Percentiles rank a stretch among this genome's conserved stretches.
Evolutionary conservation across 2,329 filamentous ascomycete species (phyloP).

Genomic region (Pseudogymnoascus sp.): DNA sequence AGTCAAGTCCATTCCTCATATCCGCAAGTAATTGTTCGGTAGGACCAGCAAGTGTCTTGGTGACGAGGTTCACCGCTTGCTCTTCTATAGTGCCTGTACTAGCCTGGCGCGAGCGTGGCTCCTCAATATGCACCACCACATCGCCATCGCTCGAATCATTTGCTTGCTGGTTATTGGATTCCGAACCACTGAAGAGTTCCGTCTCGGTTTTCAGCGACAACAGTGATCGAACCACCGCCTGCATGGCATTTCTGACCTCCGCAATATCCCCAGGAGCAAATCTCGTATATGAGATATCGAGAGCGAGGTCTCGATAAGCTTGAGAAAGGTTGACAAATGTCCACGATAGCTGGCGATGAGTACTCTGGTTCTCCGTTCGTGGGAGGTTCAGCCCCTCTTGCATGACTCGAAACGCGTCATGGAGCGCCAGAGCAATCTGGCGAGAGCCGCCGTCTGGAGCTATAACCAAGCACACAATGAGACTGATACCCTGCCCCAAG

Average conservation of each 20-base stretch:
- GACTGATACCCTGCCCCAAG: constrained; percentile 46
- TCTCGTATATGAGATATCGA: constrained; percentile 50
- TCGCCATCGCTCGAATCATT: constrained; percentile 20
- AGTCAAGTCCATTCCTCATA: constrained; percentile 39
- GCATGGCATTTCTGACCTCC: constrained; percentile 47
- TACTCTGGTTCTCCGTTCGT: constrained; percentile 28
- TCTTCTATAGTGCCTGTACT: constrained; percentile 27
- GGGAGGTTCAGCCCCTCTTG: constrained; percentile 36
- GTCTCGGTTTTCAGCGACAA: constrained; percentile 46
- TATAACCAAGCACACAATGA: constrained; percentile 42
- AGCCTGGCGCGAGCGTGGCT: constrained; percentile 18
- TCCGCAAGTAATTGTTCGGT: constrained; percentile 40
- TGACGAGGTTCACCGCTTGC: constrained; percentile 27
- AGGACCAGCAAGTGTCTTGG: constrained; percentile 37
- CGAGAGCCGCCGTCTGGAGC: constrained; percentile 51
- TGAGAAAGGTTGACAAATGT: constrained; percentile 51
- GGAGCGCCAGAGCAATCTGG: constrained; percentile 42
- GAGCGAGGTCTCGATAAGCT: constrained; percentile 48
- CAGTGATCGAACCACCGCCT: constrained; percentile 47
- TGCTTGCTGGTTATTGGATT: not conserved
- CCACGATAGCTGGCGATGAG: constrained; percentile 41
- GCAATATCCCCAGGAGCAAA: constrained; percentile 45
- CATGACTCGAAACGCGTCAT: constrained; percentile 43
- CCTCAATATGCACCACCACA: constrained; percentile 33
- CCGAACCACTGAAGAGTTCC: constrained; percentile 36